These are phyloP conservation scores for Fusarium haematococcum DNA, from an alignment of 2,329 filamentous ascomycete species.

Conservation along the genomic window DNA sequence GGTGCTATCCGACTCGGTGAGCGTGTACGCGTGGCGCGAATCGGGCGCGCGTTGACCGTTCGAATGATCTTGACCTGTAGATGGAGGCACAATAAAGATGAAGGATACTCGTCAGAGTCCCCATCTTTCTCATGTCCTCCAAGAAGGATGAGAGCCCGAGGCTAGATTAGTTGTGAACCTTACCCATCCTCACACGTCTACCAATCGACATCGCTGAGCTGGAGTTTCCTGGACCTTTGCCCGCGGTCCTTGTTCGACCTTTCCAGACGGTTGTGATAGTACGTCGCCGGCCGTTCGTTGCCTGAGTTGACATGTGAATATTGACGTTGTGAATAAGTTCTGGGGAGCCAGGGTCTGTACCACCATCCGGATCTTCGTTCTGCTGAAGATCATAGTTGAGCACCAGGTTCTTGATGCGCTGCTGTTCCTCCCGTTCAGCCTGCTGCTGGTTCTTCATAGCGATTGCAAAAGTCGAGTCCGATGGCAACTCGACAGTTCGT, in stretches of 20 bases:
- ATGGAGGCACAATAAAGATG: background rate
- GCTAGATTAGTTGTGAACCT: slow-evolving; percentile 30
- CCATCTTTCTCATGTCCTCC: slow-evolving; percentile 22
- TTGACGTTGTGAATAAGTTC: slow-evolving; percentile 48
- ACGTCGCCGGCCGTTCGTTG: slow-evolving; percentile 61
- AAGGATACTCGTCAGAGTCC: slow-evolving; percentile 1
- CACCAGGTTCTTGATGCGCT: slow-evolving; percentile 97
- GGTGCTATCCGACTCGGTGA: background rate
- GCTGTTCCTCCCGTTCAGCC: slow-evolving; percentile 94
- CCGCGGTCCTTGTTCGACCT: slow-evolving; percentile 72
- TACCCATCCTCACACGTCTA: slow-evolving; percentile 59
- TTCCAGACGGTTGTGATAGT: slow-evolving; percentile 68
- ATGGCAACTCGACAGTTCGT: slow-evolving; percentile 87
- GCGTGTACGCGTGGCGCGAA: background rate
- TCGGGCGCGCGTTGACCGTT: background rate
- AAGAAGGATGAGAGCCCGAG: slow-evolving; percentile 5
- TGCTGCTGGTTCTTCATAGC: slow-evolving; percentile 97
- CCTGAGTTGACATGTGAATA: slow-evolving; percentile 63
- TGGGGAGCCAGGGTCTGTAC: slow-evolving; percentile 36
- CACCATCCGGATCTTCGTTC: slow-evolving; percentile 83
- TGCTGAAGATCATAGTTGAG: slow-evolving; percentile 95
- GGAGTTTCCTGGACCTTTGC: slow-evolving; percentile 88
- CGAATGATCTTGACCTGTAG: slow-evolving; percentile 1
- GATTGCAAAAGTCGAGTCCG: slow-evolving; percentile 93
- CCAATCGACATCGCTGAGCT: slow-evolving; percentile 98